Percentiles rank a stretch among this genome's conserved stretches.
Evolutionary conservation across 805 yeast genomes (phyloP).

Genomic region (Wickerhamiella kazuoi): DNA sequence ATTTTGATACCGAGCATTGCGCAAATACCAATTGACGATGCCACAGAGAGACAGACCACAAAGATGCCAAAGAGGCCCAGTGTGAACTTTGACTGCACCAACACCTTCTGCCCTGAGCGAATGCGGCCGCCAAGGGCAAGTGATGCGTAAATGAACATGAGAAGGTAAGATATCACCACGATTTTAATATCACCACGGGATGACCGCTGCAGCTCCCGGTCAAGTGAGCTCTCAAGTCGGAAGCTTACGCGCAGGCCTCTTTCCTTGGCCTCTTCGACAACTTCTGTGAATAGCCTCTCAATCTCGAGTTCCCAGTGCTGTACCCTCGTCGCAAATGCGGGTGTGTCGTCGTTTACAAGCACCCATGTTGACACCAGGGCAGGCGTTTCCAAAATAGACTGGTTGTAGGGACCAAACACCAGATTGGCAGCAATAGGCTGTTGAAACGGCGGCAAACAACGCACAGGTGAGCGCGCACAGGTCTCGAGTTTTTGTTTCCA

Average conservation of each 20-base stretch:
- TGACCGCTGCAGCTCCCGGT: slow-evolving; percentile 66
- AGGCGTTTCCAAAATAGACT: slow-evolving; percentile 28
- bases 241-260: slow-evolving; percentile 49
- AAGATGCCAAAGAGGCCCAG: slow-evolving; percentile 72
- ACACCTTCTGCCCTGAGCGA: slow-evolving; percentile 18
- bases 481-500: slow-evolving; percentile 40
- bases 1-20: slow-evolving; percentile 63
- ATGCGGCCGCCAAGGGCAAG: slow-evolving; percentile 53
- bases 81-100: slow-evolving; percentile 40
- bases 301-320: slow-evolving; percentile 56
- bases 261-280: slow-evolving; percentile 30
- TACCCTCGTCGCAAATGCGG: slow-evolving; percentile 12
- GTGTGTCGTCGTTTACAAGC: slow-evolving; percentile 33
- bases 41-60: slow-evolving; percentile 65
- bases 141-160: slow-evolving; percentile 81
- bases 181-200: slow-evolving; percentile 63
- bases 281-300: slow-evolving; percentile 28
- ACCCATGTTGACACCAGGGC: slow-evolving; percentile 69
- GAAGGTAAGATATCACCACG: slow-evolving; percentile 54
- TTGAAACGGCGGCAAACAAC: slow-evolving; percentile 76
- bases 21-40: slow-evolving; percentile 68
- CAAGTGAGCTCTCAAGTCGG: slow-evolving; percentile 68
- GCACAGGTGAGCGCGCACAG: slow-evolving; percentile 71
- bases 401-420: slow-evolving; percentile 41
- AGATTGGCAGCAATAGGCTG: slow-evolving; percentile 67